These are phyloP conservation scores for Cystobasidium tubakii DNA, from an alignment of 768 basidiomycete genomes.

Conservation along the genomic window DNA sequence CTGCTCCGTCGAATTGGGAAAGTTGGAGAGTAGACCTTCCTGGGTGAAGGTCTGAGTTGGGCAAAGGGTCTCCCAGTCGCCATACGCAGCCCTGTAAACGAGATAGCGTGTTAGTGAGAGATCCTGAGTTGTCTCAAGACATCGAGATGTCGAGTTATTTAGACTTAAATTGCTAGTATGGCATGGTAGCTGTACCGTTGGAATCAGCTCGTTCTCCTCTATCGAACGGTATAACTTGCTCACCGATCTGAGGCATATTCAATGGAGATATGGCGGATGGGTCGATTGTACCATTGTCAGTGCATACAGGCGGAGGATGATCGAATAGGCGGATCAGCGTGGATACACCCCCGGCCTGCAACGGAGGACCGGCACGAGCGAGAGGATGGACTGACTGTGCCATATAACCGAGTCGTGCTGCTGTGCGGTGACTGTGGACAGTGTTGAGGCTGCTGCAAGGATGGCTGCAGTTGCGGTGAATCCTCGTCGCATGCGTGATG, in stretches of 20 bases:
- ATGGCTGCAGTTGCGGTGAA: background rate
- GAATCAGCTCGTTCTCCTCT: background rate
- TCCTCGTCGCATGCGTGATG: background rate
- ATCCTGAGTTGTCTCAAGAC: too few species aligned
- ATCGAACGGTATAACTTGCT: too few species aligned
- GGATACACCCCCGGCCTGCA: too few species aligned
- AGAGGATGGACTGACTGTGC: background rate
- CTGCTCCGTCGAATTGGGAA: slow-evolving; percentile 24
- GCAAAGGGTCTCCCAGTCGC: slow-evolving; percentile 20
- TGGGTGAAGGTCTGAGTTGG: slow-evolving; percentile 31
- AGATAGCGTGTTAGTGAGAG: too few species aligned
- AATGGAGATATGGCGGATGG: background rate
- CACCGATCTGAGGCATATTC: too few species aligned
- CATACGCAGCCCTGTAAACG: background rate
- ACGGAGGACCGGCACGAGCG: too few species aligned
- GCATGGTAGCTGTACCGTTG: background rate
- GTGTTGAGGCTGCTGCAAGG: background rate
- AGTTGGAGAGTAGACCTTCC: slow-evolving; percentile 17
- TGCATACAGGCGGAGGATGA: too few species aligned
- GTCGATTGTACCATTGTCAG: too few species aligned
- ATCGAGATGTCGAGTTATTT: too few species aligned
- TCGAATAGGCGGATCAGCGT: too few species aligned
- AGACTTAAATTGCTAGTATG: background rate
- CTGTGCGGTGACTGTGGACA: background rate
- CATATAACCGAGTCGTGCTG: background rate